phyloP scores from a whole-genome alignment of 2,329 filamentous ascomycete species.

The Hymenotorrendiella dingleyae region DNA sequence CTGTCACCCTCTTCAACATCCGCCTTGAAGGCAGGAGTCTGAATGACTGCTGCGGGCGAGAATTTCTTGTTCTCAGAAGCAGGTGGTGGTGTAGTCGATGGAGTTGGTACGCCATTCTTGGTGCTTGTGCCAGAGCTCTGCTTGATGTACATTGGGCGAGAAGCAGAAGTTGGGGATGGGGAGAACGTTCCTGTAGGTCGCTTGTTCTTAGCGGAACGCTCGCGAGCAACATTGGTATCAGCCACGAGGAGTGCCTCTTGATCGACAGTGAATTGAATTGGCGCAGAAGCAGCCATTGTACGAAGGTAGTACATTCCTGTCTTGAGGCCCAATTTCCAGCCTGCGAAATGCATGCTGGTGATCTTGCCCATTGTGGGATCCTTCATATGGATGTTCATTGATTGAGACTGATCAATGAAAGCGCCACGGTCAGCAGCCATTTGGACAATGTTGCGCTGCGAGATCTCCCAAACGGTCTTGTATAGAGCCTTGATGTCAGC shows the following conservation, averaged over 20 bases:
- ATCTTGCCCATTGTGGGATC: conserved; percentile 99
- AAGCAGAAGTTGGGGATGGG: conserved; percentile 50
- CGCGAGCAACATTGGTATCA: conserved; percentile 70
- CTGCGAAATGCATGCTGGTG: conserved; percentile 98
- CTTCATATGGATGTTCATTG: conserved; percentile 98
- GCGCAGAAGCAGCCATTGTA: conserved; percentile 91
- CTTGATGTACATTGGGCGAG: conserved; percentile 62
- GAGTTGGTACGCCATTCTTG: conserved; percentile 61
- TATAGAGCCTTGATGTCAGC: conserved; percentile 93
- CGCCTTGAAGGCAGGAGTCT: conserved; percentile 66
- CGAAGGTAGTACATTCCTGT: conserved; percentile 99
- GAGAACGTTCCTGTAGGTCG: conserved; percentile 43
- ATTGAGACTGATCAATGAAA: conserved; percentile 98
- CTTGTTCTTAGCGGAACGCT: conserved; percentile 63
- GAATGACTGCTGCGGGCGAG: conserved; percentile 46
- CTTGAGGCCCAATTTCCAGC: conserved; percentile 99
- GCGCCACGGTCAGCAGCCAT: conserved; percentile 98
- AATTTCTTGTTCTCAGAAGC: conserved; percentile 34
- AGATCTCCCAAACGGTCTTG: conserved; percentile 99
- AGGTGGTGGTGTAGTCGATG: conserved; percentile 60
- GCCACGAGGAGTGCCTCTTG: conserved; percentile 87
- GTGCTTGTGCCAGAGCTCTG: conserved; percentile 37
- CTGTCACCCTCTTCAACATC: conserved; percentile 72
- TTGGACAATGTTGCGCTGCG: conserved; percentile 88
- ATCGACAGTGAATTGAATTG: conserved; percentile 98